Evolutionary conservation across 441 rosid genomes (phyloP).

Genomic region (Cnidoscolus chayamansa): DNA sequence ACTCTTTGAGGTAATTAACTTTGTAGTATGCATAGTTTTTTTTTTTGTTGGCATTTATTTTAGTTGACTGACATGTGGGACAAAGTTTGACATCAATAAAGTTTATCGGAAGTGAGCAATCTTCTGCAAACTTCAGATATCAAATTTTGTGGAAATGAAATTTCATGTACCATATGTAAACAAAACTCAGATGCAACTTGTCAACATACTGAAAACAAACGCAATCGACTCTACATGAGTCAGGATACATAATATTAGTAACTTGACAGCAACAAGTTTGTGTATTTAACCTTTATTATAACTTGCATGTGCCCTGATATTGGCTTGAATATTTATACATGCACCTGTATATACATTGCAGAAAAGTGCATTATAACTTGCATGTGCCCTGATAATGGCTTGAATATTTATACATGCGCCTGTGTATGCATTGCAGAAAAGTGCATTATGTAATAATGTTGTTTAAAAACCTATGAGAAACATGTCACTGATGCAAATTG

Average conservation of each 20-base stretch:
- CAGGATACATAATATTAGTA: not conserved
- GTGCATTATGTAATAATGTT: not conserved
- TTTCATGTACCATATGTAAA: not conserved
- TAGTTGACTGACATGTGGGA: not conserved
- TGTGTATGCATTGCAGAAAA: not conserved
- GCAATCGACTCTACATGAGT: not conserved
- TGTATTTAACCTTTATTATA: not conserved
- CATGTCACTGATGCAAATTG: not conserved
- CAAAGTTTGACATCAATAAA: not conserved
- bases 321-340: not conserved
- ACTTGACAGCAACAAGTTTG: not conserved
- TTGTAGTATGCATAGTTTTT: not conserved
- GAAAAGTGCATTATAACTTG: not conserved
- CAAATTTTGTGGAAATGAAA: not conserved
- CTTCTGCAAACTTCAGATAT: not conserved
- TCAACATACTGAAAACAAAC: not conserved
- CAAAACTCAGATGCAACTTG: not conserved
- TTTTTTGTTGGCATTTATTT: not conserved
- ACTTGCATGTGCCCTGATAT: not conserved
- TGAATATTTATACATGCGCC: not conserved
- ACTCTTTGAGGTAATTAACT: constrained; percentile 77
- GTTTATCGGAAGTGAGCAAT: not conserved
- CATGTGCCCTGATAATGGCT: too few species aligned
- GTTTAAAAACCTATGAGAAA: not conserved
- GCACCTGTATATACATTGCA: not conserved